These are phyloP conservation scores for Myxozyma sirexii DNA, from an alignment of 805 yeast species.

Conservation along the genomic window DNA sequence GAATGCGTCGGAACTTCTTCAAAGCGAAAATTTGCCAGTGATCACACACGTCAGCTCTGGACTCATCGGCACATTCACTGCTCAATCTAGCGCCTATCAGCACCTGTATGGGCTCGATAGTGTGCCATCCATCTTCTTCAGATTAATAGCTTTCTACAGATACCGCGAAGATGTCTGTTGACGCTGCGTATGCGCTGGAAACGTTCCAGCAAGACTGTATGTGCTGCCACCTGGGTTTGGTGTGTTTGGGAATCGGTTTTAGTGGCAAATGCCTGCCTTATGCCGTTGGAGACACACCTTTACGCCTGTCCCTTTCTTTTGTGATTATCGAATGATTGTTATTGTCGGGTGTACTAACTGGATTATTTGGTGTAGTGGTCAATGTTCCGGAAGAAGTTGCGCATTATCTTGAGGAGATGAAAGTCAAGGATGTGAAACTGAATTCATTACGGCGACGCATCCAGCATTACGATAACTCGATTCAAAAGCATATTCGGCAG, in stretches of 20 bases:
- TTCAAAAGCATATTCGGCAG: conserved; percentile 79
- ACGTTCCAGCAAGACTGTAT: conserved; percentile 56
- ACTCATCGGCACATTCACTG: neutral
- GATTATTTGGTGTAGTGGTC: conserved; percentile 47
- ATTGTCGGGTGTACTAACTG: neutral
- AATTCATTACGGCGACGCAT: conserved; percentile 68
- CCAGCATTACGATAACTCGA: conserved; percentile 70
- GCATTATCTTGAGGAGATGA: conserved; percentile 76
- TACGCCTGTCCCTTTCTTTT: neutral
- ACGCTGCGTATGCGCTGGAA: conserved; percentile 82
- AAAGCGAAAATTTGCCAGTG: conserved; percentile 4
- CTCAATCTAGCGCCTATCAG: neutral
- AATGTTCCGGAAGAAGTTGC: conserved; percentile 87
- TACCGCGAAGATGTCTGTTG: conserved; percentile 51
- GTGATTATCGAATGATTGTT: neutral
- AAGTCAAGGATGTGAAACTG: conserved; percentile 65
- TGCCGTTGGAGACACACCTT: conserved; percentile 5
- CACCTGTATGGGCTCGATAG: neutral
- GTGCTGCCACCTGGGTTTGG: conserved; percentile 9
- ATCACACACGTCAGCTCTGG: conserved; percentile 8
- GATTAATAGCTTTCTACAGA: conserved; percentile 4
- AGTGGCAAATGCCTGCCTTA: neutral
- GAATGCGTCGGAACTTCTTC: neutral
- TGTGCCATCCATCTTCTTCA: conserved; percentile 12
- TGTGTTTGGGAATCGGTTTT: neutral